Conservation (phyloP, 2,329 filamentous ascomycete species). For the Pestalotiopsis sp. region DNA sequence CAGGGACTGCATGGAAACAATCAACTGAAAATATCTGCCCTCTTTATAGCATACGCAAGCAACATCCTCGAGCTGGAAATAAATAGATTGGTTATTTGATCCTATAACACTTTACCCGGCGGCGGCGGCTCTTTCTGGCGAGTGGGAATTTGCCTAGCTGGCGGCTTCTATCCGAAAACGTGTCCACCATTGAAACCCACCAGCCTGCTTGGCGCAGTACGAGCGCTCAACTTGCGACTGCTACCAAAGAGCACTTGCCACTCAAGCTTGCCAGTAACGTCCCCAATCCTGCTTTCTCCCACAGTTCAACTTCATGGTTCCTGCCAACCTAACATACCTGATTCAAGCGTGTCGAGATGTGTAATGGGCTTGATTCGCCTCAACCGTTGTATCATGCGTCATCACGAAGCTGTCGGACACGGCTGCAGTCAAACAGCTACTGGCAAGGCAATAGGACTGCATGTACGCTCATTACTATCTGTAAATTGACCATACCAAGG, state of each 20-base stretch:
- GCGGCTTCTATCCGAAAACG: neutral
- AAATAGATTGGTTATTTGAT: neutral
- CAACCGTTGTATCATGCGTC: too few relatives aligned
- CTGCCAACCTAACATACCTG: neutral
- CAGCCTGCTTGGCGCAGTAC: neutral
- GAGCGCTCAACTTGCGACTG: neutral
- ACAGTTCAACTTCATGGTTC: neutral
- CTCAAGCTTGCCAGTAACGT: too few relatives aligned
- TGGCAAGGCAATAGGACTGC: neutral
- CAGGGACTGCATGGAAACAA: neutral
- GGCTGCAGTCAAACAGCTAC: too few relatives aligned
- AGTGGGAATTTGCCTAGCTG: neutral
- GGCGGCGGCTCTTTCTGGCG: neutral
- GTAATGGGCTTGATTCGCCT: too few relatives aligned
- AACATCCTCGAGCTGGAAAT: neutral
- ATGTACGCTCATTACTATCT: neutral
- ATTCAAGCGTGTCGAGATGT: too few relatives aligned
- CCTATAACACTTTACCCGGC: neutral
- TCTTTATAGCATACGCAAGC: neutral
- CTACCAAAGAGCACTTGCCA: neutral
- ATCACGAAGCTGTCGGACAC: too few relatives aligned
- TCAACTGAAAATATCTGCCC: too few relatives aligned
- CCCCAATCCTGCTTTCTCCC: neutral
- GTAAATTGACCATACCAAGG: neutral
- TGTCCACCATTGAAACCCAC: neutral